A percentile compares a stretch with the other conserved stretches of the same genome.
phyloP scores from a whole-genome alignment of 108 stramenopile genomes.

The Cyclostephanos invisitatus region DNA sequence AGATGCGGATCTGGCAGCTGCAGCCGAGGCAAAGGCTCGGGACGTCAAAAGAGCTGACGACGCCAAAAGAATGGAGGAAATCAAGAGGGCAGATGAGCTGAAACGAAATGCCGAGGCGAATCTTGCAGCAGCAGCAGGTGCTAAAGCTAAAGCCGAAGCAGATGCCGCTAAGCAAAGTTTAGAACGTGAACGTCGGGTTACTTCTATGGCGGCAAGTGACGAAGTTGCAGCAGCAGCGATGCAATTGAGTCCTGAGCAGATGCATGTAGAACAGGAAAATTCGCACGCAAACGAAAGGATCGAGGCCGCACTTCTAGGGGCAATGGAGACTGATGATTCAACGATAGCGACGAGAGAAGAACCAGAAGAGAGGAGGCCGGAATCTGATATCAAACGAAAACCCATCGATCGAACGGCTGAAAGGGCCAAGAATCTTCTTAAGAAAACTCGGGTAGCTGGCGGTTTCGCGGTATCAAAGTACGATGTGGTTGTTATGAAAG shows the following conservation, averaged over 20 bases:
- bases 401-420: neutral
- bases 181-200: neutral
- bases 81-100: constrained; percentile 4
- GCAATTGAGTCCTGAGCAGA: neutral
- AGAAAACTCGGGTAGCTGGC: constrained; percentile 6
- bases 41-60: neutral
- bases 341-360: neutral
- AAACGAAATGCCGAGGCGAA: constrained; percentile 12
- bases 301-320: constrained; percentile 6
- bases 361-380: neutral
- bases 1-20: constrained; percentile 10
- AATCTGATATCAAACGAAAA: constrained; percentile 3
- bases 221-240: neutral
- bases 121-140: constrained; percentile 8
- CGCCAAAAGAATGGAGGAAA: constrained; percentile 5
- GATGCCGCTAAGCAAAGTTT: constrained; percentile 7
- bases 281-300: constrained; percentile 7
- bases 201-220: neutral
- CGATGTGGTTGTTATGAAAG: constrained; percentile 14
- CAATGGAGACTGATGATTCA: constrained; percentile 1
- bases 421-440: constrained; percentile 3
- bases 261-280: neutral
- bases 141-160: constrained; percentile 2
- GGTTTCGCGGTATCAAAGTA: neutral
- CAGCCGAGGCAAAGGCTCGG: constrained; percentile 5